Evolutionary conservation across 805 yeast genomes (phyloP).

Genomic region (Starmerella bombicola): DNA sequence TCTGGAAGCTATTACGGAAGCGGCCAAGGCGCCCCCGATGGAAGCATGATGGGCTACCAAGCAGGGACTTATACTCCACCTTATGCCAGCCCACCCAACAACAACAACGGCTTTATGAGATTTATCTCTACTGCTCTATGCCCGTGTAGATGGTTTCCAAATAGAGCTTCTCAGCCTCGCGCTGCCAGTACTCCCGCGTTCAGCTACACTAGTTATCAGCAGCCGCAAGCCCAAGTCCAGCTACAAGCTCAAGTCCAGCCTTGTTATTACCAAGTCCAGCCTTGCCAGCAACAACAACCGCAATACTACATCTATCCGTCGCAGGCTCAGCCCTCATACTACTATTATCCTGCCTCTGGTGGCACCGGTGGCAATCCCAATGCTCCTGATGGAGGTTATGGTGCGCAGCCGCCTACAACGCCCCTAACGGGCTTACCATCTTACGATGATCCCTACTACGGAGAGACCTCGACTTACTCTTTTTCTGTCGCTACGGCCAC

Average conservation of each 20-base stretch:
- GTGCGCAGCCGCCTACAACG: neutral
- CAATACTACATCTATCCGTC: neutral
- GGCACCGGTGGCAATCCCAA: neutral
- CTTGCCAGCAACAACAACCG: neutral
- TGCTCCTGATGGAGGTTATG: neutral
- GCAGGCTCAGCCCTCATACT: neutral
- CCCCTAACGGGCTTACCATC: neutral
- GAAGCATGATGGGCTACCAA: too few relatives aligned
- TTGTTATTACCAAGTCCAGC: neutral
- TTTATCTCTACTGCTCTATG: neutral
- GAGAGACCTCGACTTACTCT: neutral
- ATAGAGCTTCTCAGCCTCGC: neutral
- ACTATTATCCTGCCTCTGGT: neutral
- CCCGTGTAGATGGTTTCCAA: neutral
- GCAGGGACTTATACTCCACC: too few relatives aligned
- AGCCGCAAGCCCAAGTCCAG: neutral
- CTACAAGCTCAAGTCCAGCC: neutral
- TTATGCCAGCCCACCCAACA: too few relatives aligned
- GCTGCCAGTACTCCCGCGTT: too few relatives aligned
- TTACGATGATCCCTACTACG: neutral
- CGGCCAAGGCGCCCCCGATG: too few relatives aligned
- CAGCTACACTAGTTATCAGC: too few relatives aligned
- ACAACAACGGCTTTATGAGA: neutral
- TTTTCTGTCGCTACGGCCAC: neutral
- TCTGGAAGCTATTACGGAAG: too few relatives aligned